Conservation (phyloP, 2,329 filamentous ascomycete genomes). For the Sporothrix pallida region DNA sequence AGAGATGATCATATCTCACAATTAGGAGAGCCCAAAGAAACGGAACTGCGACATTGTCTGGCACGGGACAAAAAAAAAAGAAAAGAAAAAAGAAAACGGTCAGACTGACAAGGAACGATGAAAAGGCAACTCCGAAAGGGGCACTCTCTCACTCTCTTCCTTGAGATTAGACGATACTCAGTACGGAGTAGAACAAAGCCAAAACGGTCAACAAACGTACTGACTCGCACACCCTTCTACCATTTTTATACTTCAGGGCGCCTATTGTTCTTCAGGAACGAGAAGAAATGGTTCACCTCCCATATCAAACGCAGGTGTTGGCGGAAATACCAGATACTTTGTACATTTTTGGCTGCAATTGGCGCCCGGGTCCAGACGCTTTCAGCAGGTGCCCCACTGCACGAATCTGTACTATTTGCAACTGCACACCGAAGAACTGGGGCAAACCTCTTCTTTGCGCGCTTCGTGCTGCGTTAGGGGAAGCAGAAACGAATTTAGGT, state of each 20-base stretch:
- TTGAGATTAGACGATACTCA: background rate
- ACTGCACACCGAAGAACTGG: conserved; percentile 15
- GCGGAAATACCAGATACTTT: too few relatives aligned
- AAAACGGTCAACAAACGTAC: background rate
- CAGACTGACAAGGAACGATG: background rate
- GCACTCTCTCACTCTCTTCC: background rate
- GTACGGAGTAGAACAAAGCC: background rate
- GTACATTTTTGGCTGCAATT: background rate
- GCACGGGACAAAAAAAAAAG: background rate
- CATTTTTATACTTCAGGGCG: background rate
- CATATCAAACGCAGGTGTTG: too few relatives aligned
- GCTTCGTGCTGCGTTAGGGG: conserved; percentile 1
- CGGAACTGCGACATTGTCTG: conserved; percentile 7
- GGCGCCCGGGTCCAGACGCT: background rate
- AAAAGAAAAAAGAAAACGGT: background rate
- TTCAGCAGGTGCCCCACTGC: background rate
- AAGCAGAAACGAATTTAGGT: background rate
- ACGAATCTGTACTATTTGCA: background rate
- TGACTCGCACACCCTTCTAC: too few relatives aligned
- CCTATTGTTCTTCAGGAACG: background rate
- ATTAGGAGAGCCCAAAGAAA: background rate
- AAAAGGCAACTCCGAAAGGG: background rate
- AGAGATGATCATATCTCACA: conserved; percentile 24
- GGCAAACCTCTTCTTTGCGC: background rate
- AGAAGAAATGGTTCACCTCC: background rate